A percentile compares a stretch with the other conserved stretches of the same genome.
Conservation (phyloP, 495 filamentous ascomycete species). For the Pseudevernia furfuracea region DNA sequence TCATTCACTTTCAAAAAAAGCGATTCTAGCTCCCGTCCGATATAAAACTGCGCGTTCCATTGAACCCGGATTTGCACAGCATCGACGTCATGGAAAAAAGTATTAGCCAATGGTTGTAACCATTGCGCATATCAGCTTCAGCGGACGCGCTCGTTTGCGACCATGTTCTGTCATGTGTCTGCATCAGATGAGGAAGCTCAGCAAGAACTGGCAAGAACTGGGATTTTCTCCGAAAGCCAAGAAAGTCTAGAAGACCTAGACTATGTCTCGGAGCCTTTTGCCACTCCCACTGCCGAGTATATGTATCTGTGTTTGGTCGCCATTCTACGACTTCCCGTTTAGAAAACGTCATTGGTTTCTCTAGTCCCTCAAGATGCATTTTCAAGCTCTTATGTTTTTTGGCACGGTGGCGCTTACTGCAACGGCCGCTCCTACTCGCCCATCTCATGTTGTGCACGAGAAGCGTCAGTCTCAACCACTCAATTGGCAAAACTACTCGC, state of each 20-base stretch:
- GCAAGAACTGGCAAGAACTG: background rate
- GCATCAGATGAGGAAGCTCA: background rate
- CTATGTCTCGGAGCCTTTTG: background rate
- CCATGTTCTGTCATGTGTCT: background rate
- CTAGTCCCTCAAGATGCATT: slow-evolving; percentile 2
- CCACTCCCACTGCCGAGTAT: background rate
- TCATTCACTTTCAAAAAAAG: background rate
- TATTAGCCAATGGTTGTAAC: background rate
- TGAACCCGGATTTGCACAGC: background rate
- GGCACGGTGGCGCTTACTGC: slow-evolving; percentile 30
- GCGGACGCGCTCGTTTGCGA: background rate
- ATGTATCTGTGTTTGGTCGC: background rate
- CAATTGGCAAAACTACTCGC: slow-evolving; percentile 32
- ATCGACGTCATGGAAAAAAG: background rate
- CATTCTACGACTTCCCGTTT: background rate
- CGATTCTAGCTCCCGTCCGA: background rate
- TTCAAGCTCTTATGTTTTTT: slow-evolving; percentile 24
- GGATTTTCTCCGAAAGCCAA: background rate
- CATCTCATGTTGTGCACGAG: slow-evolving; percentile 39
- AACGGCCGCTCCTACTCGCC: slow-evolving; percentile 26
- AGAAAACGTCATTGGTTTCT: background rate
- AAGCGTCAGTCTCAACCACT: slow-evolving; percentile 32
- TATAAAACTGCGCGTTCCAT: background rate
- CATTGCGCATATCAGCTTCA: background rate
- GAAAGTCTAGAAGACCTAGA: background rate